Evolutionary conservation across 1,284 basidiomycete genomes (phyloP), one percentile per base, ranked within the genome.

Genomic region (Lentinula novae-zelandiae): DNA sequence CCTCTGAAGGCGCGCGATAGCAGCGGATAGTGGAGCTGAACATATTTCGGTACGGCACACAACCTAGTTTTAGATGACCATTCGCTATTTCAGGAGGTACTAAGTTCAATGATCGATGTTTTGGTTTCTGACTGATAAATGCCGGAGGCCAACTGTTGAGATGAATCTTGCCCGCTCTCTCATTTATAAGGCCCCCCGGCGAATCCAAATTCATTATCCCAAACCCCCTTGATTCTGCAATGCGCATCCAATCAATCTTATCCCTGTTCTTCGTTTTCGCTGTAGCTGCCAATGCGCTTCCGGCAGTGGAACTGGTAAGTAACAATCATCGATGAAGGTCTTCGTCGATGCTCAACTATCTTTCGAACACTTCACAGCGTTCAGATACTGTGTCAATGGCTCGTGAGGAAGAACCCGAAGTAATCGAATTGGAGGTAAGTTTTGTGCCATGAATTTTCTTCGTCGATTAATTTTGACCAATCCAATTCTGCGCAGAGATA

Each of bases 161-260:
- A 42, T 31, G 13, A 51, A 34, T 53, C 51, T 38, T 53, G 51
- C 49, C 49, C 44, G 49, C 49, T 33, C 12, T 33, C 27, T 31
- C 15, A 33, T 31, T 27, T 27, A 27, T 27, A 27, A 50, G n/a
- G 20, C 9, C 22, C 49, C 44, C 3, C 33, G 33, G 12, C n/a
- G 9, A 5, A 38, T 53, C 7, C 17, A 10, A 34, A 3, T 9
- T 17, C 22, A 6, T 10, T 9, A 56, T 22, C 52, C 15, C 22
- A 36, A 52, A 51, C 38, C 12, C 51, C 48, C 20, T 48, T 3
- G 27, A 2, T 15, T 58, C n/a, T 15, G 15, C 31, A 27, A 58
- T 58, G 57, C 57, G 57, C 53, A n/a, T 46, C 12, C 49, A 58
- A n/a, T n/a, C 50, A 5, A 13, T 58, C 38, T 13, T 58, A 31